phyloP scores from a whole-genome alignment of 106 monocot species.

The Chionographis japonica region DNA sequence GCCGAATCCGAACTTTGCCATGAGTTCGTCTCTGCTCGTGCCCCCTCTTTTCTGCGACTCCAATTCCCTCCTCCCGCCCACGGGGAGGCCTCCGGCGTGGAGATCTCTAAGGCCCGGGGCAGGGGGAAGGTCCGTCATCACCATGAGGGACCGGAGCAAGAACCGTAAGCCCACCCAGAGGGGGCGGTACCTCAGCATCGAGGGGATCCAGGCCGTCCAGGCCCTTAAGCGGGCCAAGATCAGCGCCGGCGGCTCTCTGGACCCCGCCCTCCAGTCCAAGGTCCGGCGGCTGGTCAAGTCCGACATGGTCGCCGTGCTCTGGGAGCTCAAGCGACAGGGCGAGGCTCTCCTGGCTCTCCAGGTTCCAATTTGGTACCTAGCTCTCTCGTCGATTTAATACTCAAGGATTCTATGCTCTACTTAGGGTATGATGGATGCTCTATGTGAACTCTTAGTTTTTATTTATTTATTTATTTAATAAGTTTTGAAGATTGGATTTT shows the following conservation, averaged over 20 bases:
- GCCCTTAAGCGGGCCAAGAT: slow-evolving; percentile 59
- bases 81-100: neutral
- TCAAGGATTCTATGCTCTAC: no score
- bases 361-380: slow-evolving; percentile 17
- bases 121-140: neutral
- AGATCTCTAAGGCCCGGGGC: neutral
- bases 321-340: slow-evolving; percentile 61
- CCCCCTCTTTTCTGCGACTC: neutral
- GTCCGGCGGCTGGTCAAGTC: slow-evolving; percentile 72
- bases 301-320: slow-evolving; percentile 75
- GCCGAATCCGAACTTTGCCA: no score
- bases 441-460: no score
- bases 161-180: slow-evolving; percentile 82
- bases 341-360: slow-evolving; percentile 63
- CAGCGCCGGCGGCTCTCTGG: slow-evolving; percentile 14
- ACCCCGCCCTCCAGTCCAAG: slow-evolving; percentile 34
- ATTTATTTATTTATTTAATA: no score
- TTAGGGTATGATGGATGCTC: no score
- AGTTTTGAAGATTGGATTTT: no score
- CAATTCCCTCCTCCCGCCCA: neutral
- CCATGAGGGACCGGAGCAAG: slow-evolving; percentile 82
- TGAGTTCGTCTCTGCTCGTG: no score
- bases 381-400: neutral
- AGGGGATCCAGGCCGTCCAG: slow-evolving; percentile 92
- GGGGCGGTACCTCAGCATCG: slow-evolving; percentile 83